Percentiles rank a stretch among this genome's conserved stretches.
These are phyloP conservation scores for Ceratocystis harringtonii DNA, from an alignment of 2,329 filamentous ascomycete species.

Conservation along the genomic window DNA sequence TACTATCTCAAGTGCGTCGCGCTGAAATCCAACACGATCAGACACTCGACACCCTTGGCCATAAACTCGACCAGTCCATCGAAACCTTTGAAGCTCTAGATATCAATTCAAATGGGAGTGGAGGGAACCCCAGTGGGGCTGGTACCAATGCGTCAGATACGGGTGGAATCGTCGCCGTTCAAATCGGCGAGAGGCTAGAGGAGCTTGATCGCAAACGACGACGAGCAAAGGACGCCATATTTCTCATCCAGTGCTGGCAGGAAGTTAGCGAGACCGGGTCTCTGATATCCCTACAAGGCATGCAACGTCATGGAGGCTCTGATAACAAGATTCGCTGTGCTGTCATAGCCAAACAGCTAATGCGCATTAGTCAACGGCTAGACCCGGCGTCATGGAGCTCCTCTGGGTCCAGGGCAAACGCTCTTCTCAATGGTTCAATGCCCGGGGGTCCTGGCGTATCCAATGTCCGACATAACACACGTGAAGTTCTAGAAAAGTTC, in stretches of 20 bases:
- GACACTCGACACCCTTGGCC: conserved; percentile 73
- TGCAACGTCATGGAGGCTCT: conserved; percentile 67
- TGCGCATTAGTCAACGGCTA: conserved; percentile 84
- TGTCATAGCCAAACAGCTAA: conserved; percentile 80
- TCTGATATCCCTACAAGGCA: conserved; percentile 73
- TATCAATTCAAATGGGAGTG: conserved; percentile 47
- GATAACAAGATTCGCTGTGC: conserved; percentile 92
- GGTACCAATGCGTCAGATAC: conserved; percentile 6
- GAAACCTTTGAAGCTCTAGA: conserved; percentile 84
- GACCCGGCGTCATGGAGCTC: conserved; percentile 62
- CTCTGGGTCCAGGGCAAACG: conserved; percentile 43
- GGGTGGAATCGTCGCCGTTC: conserved; percentile 60
- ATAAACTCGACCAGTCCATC: conserved; percentile 84
- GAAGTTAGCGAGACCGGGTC: conserved; percentile 85
- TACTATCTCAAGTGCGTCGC: conserved; percentile 74
- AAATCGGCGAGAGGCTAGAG: conserved; percentile 86
- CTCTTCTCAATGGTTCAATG: conserved; percentile 34
- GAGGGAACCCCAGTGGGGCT: conserved; percentile 29
- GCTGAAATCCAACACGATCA: conserved; percentile 86
- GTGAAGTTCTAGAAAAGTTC: conserved; percentile 91
- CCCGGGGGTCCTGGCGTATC: conserved; percentile 16
- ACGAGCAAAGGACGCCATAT: conserved; percentile 81
- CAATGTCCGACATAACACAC: conserved; percentile 46
- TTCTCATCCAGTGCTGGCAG: conserved; percentile 91
- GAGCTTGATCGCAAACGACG: conserved; percentile 86